phyloP scores from a whole-genome alignment of 805 yeast species.

The Myxozyma geophila region DNA sequence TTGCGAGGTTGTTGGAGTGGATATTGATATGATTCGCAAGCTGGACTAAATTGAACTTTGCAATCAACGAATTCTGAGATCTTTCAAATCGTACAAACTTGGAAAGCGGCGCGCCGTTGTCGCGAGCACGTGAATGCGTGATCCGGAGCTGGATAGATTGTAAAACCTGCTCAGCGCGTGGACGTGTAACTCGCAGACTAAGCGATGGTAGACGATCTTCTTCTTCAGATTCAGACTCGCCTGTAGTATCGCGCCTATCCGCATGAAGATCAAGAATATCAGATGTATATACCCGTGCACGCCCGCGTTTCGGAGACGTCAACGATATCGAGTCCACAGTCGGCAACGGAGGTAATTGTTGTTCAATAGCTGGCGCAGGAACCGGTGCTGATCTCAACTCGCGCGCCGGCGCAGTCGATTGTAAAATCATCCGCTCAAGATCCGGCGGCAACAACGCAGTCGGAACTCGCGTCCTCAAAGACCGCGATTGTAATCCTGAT shows the following conservation, averaged over 20 bases:
- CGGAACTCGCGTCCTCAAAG: too few species aligned
- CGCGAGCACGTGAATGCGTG: not conserved
- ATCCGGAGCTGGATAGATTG: conserved; percentile 8
- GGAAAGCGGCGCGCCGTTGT: not conserved
- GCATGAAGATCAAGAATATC: not conserved
- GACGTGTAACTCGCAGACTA: conserved; percentile 6
- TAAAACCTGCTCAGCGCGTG: not conserved
- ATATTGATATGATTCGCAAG: conserved; percentile 30
- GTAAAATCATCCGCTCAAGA: too few species aligned
- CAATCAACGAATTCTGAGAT: conserved; percentile 16
- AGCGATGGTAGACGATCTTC: not conserved
- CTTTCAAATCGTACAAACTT: conserved; percentile 12
- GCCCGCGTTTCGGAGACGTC: too few species aligned
- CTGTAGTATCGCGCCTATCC: not conserved
- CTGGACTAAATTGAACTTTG: conserved; percentile 20
- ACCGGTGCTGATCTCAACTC: too few species aligned
- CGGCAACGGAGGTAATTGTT: too few species aligned
- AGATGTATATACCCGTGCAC: not conserved
- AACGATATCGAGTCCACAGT: too few species aligned
- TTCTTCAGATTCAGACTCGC: not conserved
- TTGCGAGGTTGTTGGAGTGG: conserved; percentile 23
- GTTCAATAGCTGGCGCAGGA: too few species aligned
- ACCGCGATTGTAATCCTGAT: too few species aligned
- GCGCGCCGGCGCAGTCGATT: too few species aligned
- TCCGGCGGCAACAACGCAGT: too few species aligned